These are phyloP conservation scores for Tylopilus rubrobrunneus DNA, from an alignment of 768 basidiomycete species.

Conservation along the genomic window DNA sequence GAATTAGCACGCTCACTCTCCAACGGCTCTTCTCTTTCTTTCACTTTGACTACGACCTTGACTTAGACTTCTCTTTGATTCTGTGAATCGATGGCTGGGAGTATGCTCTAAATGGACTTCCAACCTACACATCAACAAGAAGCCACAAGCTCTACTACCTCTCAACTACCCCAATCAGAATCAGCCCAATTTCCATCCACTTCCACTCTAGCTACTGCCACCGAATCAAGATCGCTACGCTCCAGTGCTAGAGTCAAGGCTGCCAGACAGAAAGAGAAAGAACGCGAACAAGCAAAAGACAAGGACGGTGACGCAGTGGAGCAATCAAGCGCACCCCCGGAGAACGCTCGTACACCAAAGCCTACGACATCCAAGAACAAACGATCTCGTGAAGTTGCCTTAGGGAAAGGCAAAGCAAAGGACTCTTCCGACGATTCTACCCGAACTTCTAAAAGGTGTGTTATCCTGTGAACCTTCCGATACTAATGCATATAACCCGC, in stretches of 20 bases:
- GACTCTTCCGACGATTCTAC: constrained; percentile 51
- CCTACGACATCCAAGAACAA: constrained; percentile 39
- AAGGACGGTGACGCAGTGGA: constrained; percentile 51
- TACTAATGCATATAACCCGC: constrained; percentile 21
- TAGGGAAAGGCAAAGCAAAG: constrained; percentile 62
- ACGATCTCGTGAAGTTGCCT: constrained; percentile 48
- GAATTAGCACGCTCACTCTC: constrained; percentile 21
- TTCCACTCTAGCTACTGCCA: constrained; percentile 33
- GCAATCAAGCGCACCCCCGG: constrained; percentile 37
- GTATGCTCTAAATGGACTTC: constrained; percentile 91
- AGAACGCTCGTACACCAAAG: constrained; percentile 42
- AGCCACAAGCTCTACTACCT: constrained; percentile 60
- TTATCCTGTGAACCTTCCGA: constrained; percentile 30
- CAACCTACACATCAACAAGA: constrained; percentile 67
- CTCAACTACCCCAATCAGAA: constrained; percentile 41
- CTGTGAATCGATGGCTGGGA: constrained; percentile 75
- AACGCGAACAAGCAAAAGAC: constrained; percentile 50
- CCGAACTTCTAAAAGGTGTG: constrained; percentile 63
- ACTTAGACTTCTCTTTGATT: constrained; percentile 15
- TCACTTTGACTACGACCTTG: constrained; percentile 26
- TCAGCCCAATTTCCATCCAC: constrained; percentile 32
- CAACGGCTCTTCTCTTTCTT: constrained; percentile 18
- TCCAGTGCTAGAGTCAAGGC: constrained; percentile 75
- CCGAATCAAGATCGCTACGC: constrained; percentile 59
- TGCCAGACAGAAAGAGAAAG: constrained; percentile 63